These are phyloP conservation scores for Marasmius tenuissimus DNA, from an alignment of 1,284 basidiomycete species.

Conservation along the genomic window DNA sequence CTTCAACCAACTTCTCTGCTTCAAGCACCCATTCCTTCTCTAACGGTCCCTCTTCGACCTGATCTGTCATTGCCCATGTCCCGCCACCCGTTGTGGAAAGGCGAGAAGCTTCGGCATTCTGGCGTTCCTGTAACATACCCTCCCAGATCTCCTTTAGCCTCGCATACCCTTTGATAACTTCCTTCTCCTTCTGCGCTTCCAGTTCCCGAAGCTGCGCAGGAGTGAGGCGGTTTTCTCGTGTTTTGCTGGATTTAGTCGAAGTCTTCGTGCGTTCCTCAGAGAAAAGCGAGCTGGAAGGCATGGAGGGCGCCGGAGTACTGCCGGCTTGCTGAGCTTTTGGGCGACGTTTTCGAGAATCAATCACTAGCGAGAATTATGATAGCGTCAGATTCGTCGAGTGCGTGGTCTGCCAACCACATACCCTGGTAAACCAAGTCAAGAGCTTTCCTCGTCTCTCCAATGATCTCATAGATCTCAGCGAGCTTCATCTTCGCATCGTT, in stretches of 20 bases:
- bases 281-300: slow-evolving; percentile 48
- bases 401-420: slow-evolving; percentile 23
- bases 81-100: slow-evolving; percentile 19
- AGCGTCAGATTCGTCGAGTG: not conserved
- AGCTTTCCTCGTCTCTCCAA: slow-evolving; percentile 80
- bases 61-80: slow-evolving; percentile 17
- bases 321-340: slow-evolving; percentile 25
- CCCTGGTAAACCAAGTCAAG: slow-evolving; percentile 87
- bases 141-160: slow-evolving; percentile 49
- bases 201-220: slow-evolving; percentile 55
- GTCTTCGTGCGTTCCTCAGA: slow-evolving; percentile 44
- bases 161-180: slow-evolving; percentile 51
- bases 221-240: slow-evolving; percentile 46
- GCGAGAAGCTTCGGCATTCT: slow-evolving; percentile 26
- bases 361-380: slow-evolving; percentile 41
- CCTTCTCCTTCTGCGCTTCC: slow-evolving; percentile 63
- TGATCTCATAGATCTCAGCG: slow-evolving; percentile 85
- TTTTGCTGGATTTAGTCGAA: slow-evolving; percentile 26
- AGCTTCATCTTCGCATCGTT: slow-evolving; percentile 86
- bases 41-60: slow-evolving; percentile 30
- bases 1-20: slow-evolving; percentile 85
- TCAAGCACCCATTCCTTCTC: slow-evolving; percentile 77
- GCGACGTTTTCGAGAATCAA: slow-evolving; percentile 62
- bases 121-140: slow-evolving; percentile 28
- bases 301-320: slow-evolving; percentile 21